Conservation (phyloP, 441 rosid species). For the Populus trichocarpa region DNA sequence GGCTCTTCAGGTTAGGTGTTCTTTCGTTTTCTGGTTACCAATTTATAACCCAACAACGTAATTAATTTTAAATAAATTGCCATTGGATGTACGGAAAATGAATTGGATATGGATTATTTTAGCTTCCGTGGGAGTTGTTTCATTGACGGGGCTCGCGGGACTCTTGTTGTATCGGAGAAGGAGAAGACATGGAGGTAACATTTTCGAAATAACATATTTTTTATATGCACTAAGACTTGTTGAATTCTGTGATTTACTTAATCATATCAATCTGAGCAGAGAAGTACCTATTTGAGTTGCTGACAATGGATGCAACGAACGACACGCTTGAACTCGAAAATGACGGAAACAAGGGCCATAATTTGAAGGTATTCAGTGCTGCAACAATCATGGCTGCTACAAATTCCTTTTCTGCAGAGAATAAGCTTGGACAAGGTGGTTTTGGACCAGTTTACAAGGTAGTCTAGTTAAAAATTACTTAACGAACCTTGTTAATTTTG, state of each 20-base stretch:
- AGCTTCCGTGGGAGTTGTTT: not conserved
- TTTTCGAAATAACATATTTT: not conserved
- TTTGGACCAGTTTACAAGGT: constrained; percentile 24
- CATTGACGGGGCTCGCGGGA: not conserved
- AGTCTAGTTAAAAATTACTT: not conserved
- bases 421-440: constrained; percentile 24
- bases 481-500: no score
- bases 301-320: not conserved
- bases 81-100: not conserved
- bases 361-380: not conserved
- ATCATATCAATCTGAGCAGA: not conserved
- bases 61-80: not conserved
- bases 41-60: not conserved
- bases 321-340: not conserved
- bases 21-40: not conserved
- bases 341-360: constrained; percentile 3
- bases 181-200: not conserved
- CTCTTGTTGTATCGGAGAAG: not conserved
- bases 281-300: not conserved
- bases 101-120: not conserved
- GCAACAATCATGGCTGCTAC: constrained; percentile 13
- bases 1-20: not conserved
- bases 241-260: not conserved
- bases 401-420: constrained; percentile 3
- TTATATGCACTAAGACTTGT: no score